A percentile compares a stretch with the other conserved stretches of the same genome.
phyloP scores from a whole-genome alignment of 2,329 filamentous ascomycete genomes.

The Macrophomina tecta region DNA sequence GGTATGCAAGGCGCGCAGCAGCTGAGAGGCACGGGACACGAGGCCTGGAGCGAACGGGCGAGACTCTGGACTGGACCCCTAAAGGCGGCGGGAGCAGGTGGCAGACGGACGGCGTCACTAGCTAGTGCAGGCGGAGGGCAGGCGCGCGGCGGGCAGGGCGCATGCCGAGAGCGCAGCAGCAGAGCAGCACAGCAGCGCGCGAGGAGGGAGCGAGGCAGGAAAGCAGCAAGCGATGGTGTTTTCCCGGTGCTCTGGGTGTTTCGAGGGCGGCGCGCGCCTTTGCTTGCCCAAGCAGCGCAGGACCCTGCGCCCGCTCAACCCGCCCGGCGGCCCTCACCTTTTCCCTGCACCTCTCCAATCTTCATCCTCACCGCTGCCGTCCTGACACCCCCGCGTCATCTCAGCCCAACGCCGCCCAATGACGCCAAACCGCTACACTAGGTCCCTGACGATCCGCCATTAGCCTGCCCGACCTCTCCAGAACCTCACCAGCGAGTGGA shows the following conservation, averaged over 20 bases:
- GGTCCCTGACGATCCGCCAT: constrained; percentile 24
- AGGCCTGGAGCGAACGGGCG: constrained; percentile 4
- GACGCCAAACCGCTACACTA: constrained; percentile 7
- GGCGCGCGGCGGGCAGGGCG: constrained; percentile 7
- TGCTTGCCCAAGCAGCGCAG: neutral
- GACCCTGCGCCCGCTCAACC: constrained; percentile 1
- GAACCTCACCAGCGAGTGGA: neutral
- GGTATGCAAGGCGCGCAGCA: constrained; percentile 10
- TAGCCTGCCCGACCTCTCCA: neutral
- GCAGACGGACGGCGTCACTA: constrained; percentile 5
- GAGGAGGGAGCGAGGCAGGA: neutral
- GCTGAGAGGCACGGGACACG: constrained; percentile 19
- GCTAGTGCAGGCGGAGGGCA: neutral
- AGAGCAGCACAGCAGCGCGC: neutral
- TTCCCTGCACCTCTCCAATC: neutral
- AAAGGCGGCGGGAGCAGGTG: neutral
- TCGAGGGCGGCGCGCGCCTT: constrained; percentile 3
- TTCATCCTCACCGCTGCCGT: constrained; percentile 8
- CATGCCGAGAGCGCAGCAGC: neutral
- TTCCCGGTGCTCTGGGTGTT: constrained; percentile 10
- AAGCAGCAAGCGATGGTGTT: neutral
- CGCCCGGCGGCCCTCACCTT: neutral
- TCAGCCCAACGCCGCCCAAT: constrained; percentile 16
- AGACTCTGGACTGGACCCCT: constrained; percentile 11
- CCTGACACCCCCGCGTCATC: constrained; percentile 17